These are phyloP conservation scores for Chloranthus sessilifolius DNA, from an alignment of 164 flowering plant species.

Conservation along the genomic window DNA sequence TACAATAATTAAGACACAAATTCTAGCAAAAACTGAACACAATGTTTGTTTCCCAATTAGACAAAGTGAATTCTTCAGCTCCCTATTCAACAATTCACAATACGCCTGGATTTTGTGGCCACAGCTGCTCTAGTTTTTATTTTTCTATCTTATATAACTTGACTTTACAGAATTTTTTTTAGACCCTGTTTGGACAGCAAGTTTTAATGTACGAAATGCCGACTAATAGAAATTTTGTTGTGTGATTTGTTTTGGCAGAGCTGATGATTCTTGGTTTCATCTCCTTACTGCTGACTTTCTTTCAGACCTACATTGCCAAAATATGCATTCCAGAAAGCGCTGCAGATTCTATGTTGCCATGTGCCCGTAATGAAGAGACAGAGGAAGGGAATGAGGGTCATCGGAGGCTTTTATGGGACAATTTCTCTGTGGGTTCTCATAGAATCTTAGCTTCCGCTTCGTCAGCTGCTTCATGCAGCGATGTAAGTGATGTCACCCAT, in stretches of 20 bases:
- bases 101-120: too few relatives aligned
- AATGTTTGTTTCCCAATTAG: too few relatives aligned
- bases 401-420: constrained; percentile 47
- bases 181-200: too few relatives aligned
- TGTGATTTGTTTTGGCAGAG: constrained; percentile 40
- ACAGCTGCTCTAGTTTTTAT: too few relatives aligned
- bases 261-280: constrained; percentile 71
- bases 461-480: constrained; percentile 21
- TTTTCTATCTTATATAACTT: too few relatives aligned
- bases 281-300: constrained; percentile 52
- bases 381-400: constrained; percentile 13
- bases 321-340: constrained; percentile 42
- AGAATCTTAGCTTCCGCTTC: constrained; percentile 35
- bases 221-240: too few relatives aligned
- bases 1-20: too few relatives aligned
- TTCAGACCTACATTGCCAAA: constrained; percentile 38
- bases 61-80: too few relatives aligned
- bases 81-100: too few relatives aligned
- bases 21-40: too few relatives aligned
- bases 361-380: constrained; percentile 22
- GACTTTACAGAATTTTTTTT: too few relatives aligned
- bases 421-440: constrained; percentile 14
- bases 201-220: too few relatives aligned
- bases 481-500: constrained; percentile 21
- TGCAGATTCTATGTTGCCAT: constrained; percentile 55